These are phyloP conservation scores for Rhodotorula sp. DNA, from an alignment of 1,284 basidiomycete species.

Conservation along the genomic window DNA sequence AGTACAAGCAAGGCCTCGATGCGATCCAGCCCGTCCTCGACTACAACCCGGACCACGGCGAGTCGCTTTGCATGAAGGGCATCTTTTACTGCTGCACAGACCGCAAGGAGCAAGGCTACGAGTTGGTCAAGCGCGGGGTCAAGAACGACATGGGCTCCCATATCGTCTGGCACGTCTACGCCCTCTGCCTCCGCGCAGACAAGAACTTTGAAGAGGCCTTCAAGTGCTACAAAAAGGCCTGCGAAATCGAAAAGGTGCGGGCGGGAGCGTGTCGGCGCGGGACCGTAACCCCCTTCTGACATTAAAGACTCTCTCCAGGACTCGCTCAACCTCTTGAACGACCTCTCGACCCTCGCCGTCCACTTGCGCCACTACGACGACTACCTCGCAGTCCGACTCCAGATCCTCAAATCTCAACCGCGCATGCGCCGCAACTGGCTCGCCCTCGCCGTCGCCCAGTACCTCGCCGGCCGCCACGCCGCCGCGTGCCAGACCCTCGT, in stretches of 20 bases:
- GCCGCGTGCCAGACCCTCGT: conserved; percentile 68
- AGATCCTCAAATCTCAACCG: conserved; percentile 76
- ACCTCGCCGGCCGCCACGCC: conserved; percentile 70
- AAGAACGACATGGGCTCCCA: conserved; percentile 86
- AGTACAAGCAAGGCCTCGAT: conserved; percentile 87
- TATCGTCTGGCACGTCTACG: conserved; percentile 98
- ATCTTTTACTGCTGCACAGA: conserved; percentile 80
- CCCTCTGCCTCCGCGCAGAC: conserved; percentile 85
- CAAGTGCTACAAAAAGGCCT: conserved; percentile 71
- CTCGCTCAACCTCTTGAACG: conserved; percentile 88
- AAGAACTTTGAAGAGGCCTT: conserved; percentile 83
- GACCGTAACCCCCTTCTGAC: too few species aligned
- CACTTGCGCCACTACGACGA: conserved; percentile 81
- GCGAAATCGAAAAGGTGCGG: conserved; percentile 81
- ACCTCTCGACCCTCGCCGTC: conserved; percentile 83
- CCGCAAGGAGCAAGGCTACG: conserved; percentile 76
- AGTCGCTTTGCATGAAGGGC: conserved; percentile 92
- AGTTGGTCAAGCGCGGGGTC: conserved; percentile 83
- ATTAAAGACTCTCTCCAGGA: conserved; percentile 57
- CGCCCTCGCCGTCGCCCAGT: conserved; percentile 81
- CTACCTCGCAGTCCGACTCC: conserved; percentile 78
- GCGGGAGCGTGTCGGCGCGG: background rate
- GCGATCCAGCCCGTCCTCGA: conserved; percentile 91
- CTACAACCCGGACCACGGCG: conserved; percentile 96
- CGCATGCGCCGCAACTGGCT: conserved; percentile 87